Evolutionary conservation across 1,284 basidiomycete species (phyloP).

Genomic region (Leccinum huronense): DNA sequence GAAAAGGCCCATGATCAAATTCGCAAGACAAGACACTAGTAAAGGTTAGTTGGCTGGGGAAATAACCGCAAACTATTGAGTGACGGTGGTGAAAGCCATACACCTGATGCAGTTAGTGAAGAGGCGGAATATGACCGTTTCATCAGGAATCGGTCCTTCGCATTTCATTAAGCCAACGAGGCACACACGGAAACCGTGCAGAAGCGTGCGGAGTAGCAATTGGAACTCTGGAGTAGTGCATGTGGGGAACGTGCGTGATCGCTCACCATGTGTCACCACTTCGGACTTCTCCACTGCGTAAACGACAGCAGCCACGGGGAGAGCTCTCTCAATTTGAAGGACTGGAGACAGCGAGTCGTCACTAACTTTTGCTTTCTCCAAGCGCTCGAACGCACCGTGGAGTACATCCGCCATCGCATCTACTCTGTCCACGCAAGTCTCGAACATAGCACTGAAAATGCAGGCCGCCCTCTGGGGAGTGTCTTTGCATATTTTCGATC

Average conservation of each 20-base stretch:
- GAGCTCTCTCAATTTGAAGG: conserved; percentile 71
- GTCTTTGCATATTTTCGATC: conserved; percentile 84
- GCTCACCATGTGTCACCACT: conserved; percentile 66
- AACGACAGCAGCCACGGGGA: conserved; percentile 72
- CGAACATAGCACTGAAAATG: conserved; percentile 75
- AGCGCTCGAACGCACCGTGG: conserved; percentile 50
- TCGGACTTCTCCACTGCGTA: conserved; percentile 79
- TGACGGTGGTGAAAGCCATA: conserved; percentile 89
- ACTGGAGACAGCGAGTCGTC: conserved; percentile 46
- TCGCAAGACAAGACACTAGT: conserved; percentile 88
- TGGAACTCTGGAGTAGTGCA: conserved; percentile 63
- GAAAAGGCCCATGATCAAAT: conserved; percentile 97
- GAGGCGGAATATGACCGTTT: conserved; percentile 83
- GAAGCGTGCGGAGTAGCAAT: conserved; percentile 83
- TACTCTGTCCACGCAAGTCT: conserved; percentile 85
- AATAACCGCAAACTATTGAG: conserved; percentile 44
- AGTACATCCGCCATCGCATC: conserved; percentile 76
- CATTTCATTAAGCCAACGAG: conserved; percentile 79
- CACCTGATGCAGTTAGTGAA: conserved; percentile 86
- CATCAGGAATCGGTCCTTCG: conserved; percentile 79
- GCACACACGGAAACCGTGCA: conserved; percentile 88
- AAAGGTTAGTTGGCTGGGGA: conserved; percentile 87
- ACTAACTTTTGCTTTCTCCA: conserved; percentile 51
- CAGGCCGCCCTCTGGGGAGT: conserved; percentile 64
- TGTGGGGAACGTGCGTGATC: not conserved